Conservation (phyloP, 768 basidiomycete genomes). For the Termitomyces sp. region DNA sequence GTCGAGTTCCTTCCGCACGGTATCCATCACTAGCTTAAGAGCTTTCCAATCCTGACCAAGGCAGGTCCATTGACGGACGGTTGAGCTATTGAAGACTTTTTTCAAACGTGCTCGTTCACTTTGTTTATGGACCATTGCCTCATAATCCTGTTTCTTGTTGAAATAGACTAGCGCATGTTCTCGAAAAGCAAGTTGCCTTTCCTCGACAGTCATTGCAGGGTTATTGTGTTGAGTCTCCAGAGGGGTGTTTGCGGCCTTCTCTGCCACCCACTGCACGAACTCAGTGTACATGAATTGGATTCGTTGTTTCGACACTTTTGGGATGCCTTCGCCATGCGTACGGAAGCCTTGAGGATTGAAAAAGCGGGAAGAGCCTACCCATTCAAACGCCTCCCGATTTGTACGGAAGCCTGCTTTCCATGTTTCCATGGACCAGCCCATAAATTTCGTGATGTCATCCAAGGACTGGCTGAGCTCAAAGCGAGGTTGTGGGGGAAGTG, state of each 20-base stretch:
- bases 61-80: slow-evolving; percentile 51
- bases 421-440: slow-evolving; percentile 51
- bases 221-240: slow-evolving; percentile 2
- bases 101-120: slow-evolving; percentile 33
- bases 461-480: slow-evolving; percentile 30
- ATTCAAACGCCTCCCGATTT: slow-evolving; percentile 52
- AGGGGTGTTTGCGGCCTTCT: slow-evolving; percentile 13
- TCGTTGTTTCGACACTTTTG: slow-evolving; percentile 44
- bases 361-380: slow-evolving; percentile 52
- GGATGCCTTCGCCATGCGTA: slow-evolving; percentile 30
- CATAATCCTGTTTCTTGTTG: slow-evolving; percentile 46
- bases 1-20: slow-evolving; percentile 43
- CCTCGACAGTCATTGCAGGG: slow-evolving; percentile 9
- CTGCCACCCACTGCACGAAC: slow-evolving; percentile 50
- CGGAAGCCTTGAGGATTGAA: slow-evolving; percentile 43
- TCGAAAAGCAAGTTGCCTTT: slow-evolving; percentile 21
- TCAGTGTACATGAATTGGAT: slow-evolving; percentile 48
- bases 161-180: slow-evolving; percentile 51
- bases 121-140: slow-evolving; percentile 30
- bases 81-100: slow-evolving; percentile 44
- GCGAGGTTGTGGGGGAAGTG: not conserved
- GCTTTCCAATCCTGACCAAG: slow-evolving; percentile 40
- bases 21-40: slow-evolving; percentile 44
- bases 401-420: slow-evolving; percentile 56
- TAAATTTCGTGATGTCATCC: slow-evolving; percentile 48